phyloP scores from a whole-genome alignment of 345 rosid genomes.

The Brassica nigra region DNA sequence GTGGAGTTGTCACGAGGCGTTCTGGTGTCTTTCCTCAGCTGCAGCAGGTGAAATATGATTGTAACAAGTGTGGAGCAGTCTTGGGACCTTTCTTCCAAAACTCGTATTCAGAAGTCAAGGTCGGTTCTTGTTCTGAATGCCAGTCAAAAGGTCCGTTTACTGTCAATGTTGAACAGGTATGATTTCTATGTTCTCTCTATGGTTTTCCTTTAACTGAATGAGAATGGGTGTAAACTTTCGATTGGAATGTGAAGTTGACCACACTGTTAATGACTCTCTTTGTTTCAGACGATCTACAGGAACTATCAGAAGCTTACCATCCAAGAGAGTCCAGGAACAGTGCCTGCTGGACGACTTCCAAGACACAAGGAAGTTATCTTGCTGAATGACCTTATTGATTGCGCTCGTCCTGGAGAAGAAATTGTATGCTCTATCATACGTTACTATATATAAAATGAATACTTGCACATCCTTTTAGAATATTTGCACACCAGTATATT shows the following conservation, averaged over 20 bases:
- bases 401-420: constrained; percentile 99
- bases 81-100: constrained; percentile 96
- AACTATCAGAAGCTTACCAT: constrained; percentile 96
- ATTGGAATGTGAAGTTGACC: constrained; percentile 1
- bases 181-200: constrained; percentile 6
- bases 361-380: constrained; percentile 98
- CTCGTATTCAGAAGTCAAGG: constrained; percentile 97
- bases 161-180: constrained; percentile 90
- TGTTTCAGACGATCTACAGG: constrained; percentile 86
- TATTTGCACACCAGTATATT: neutral
- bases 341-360: constrained; percentile 98
- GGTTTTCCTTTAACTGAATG: neutral
- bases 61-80: constrained; percentile 89
- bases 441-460: neutral
- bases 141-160: constrained; percentile 98
- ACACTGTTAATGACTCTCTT: neutral
- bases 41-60: constrained; percentile 97
- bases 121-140: constrained; percentile 98
- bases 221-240: neutral
- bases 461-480: neutral
- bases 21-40: constrained; percentile 97
- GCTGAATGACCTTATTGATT: constrained; percentile 89
- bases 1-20: constrained; percentile 97
- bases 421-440: constrained; percentile 49
- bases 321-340: constrained; percentile 98